Conservation (phyloP, 495 filamentous ascomycete genomes). For the Schizothecium vesticola region DNA sequence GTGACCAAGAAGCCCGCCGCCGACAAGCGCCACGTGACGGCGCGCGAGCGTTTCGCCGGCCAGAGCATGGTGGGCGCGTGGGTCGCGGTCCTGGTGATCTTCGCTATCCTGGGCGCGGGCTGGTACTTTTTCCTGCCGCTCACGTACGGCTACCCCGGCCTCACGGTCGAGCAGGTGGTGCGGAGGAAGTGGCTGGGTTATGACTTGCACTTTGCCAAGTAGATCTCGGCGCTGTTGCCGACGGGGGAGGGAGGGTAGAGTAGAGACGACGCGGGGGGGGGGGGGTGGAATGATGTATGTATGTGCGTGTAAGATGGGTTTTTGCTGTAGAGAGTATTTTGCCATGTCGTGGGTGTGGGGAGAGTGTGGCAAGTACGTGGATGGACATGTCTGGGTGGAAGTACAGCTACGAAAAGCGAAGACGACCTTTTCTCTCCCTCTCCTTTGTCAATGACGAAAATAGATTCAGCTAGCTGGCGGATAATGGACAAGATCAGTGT, state of each 20-base stretch:
- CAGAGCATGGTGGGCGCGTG: conserved; percentile 74
- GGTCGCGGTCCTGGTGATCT: conserved; percentile 67
- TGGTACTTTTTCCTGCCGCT: conserved; percentile 92
- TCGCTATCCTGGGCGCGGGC: conserved; percentile 63
- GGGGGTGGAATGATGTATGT: too few relatives aligned
- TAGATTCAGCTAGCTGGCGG: neutral
- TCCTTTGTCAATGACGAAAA: neutral
- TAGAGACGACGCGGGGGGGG: neutral
- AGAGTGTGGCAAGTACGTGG: neutral
- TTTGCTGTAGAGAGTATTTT: neutral
- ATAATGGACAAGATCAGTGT: neutral
- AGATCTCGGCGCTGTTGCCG: conserved; percentile 23
- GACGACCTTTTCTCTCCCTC: neutral
- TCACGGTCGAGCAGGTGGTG: conserved; percentile 72
- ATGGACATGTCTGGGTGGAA: neutral
- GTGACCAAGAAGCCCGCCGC: conserved; percentile 46
- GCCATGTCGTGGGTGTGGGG: neutral
- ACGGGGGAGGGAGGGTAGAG: neutral
- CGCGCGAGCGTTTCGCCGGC: conserved; percentile 71
- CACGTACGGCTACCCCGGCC: conserved; percentile 92
- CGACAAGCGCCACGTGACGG: conserved; percentile 54
- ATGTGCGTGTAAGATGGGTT: neutral
- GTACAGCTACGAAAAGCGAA: neutral
- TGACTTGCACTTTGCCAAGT: conserved; percentile 98
- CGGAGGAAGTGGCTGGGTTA: conserved; percentile 94